Evolutionary conservation across 2,329 filamentous ascomycete genomes (phyloP).

Genomic region (Aspergillus tamarii): DNA sequence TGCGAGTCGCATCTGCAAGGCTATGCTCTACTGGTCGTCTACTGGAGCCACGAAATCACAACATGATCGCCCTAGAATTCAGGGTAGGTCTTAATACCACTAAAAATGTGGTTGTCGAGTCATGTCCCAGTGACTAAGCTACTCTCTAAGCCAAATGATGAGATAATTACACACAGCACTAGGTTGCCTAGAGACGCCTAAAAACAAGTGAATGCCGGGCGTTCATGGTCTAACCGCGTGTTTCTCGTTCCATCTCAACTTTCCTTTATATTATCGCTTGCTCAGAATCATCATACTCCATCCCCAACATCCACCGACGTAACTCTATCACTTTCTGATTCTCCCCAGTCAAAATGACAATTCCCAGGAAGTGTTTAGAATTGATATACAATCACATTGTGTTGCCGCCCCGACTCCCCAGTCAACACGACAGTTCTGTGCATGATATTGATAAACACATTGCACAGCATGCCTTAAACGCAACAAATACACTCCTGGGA

Average conservation of each 20-base stretch:
- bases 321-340: not conserved
- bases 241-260: not conserved
- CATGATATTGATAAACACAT: not conserved
- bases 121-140: not conserved
- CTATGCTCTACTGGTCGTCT: not conserved
- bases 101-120: not conserved
- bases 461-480: not conserved
- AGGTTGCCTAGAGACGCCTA: not conserved
- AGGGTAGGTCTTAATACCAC: not conserved
- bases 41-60: not conserved
- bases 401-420: not conserved
- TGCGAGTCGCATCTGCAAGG: not conserved
- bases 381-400: not conserved
- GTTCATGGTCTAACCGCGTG: not conserved
- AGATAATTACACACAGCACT: not conserved
- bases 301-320: not conserved
- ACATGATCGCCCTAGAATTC: not conserved
- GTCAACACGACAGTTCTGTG: not conserved
- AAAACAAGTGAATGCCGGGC: not conserved
- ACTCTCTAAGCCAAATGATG: not conserved
- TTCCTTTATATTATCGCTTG: not conserved
- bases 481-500: not conserved
- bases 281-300: not conserved
- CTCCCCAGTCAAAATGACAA: not conserved
- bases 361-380: not conserved